Evolutionary conservation across 257 asterid genomes (phyloP), one percentile per base, ranked within the genome.

Genomic region (Knoxia roxburghii): DNA sequence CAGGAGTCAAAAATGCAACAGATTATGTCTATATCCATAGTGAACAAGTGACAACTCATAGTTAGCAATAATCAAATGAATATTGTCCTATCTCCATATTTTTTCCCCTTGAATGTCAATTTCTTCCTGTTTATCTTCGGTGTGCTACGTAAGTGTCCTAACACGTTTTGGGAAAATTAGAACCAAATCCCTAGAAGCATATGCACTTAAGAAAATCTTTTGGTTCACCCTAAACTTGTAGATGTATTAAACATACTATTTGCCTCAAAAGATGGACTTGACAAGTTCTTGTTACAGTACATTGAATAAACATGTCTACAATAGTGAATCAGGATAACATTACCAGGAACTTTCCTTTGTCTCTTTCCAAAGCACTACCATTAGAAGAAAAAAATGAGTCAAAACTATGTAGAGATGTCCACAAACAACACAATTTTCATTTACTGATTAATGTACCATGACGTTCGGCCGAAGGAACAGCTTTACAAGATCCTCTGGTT

Each of bases 401-500:
- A n/a, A 15, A 56, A 37, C 66, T 20, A 30, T 18, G 27, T 9
- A 10, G 40, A 46, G 32, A 67, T 35, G 49, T 35, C 29, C 40
- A 64, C 56, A 21, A 40, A 24, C 41, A 17, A 20, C 6, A 46
- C 55, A 61, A 48, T 40, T 52, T 41, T 9, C 14, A 1, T 10
- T 13, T 48, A 14, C 54, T 26, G 61, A 50, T 48, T 62, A 43
- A 57, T 70, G 74, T 88, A 90, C 97, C 96, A 85, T 70, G 74
- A 88, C 86, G 79, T 85, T 73, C 43, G 99, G 97, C 61, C 81
- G 76, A 82, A 90, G 80, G 83, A 90, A 93, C 74, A 94, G 84
- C 84, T 94, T 90, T 80, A 90, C 95, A 68, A 94, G 99, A 88
- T 88, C 79, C 76, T 90, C 99, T 11, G 96, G 96, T 74, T 86